phyloP scores from a whole-genome alignment of 2,329 filamentous ascomycete species.

The Fonsecaea pedrosoi region DNA sequence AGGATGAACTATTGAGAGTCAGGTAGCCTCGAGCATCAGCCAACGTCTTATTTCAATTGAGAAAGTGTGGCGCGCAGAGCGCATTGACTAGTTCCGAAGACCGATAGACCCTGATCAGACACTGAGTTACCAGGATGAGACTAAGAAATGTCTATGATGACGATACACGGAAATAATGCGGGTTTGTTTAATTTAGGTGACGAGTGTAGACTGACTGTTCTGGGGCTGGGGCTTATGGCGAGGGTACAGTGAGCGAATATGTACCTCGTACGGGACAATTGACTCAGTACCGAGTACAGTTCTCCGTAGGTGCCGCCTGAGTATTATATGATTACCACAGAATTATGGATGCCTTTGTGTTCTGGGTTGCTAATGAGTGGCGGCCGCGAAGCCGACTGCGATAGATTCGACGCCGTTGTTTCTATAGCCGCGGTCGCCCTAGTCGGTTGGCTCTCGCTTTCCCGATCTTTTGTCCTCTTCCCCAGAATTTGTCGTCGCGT shows the following conservation, averaged over 20 bases:
- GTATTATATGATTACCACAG: not conserved
- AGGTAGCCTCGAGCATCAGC: not conserved
- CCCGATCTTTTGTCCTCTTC: not conserved
- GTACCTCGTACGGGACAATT: not conserved
- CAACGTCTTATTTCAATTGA: not conserved
- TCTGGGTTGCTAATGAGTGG: not conserved
- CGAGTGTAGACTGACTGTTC: not conserved
- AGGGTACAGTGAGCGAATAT: not conserved
- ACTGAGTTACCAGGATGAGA: not conserved
- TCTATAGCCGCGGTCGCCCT: not conserved
- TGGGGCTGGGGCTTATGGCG: slow-evolving; percentile 15
- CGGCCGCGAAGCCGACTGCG: not conserved
- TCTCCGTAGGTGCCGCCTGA: too few species aligned
- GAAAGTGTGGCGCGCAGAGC: not conserved
- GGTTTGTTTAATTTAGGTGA: not conserved
- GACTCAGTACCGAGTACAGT: too few species aligned
- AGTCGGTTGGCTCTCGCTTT: not conserved
- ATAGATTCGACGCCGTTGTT: not conserved
- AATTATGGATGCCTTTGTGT: not conserved
- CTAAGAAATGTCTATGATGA: slow-evolving; percentile 3
- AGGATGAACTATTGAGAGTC: not conserved
- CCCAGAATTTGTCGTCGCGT: not conserved
- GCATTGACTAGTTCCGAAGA: not conserved
- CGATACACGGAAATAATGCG: not conserved
- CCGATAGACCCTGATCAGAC: slow-evolving; percentile 7